Evolutionary conservation across 306 rosid genomes (phyloP), one percentile per base, ranked within the genome.

Genomic region (apple (Malus domestica)): DNA sequence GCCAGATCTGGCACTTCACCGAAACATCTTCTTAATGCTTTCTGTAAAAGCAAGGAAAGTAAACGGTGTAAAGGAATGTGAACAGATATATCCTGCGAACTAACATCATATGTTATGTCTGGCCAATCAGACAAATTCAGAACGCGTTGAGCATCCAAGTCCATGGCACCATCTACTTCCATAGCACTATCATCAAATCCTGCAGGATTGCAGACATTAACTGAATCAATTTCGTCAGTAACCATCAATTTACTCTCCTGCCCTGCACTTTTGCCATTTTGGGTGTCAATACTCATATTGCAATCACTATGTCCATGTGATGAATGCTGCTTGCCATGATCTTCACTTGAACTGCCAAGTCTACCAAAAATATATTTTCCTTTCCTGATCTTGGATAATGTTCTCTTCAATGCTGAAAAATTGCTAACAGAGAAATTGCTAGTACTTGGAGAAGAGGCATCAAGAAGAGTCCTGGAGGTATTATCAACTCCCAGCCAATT

Each of bases 31-130:
- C 81, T 83, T 85, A 90, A 78, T 74, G 92, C 86, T 85, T 80
- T 92, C 75, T 88, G 97, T 71, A 96, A 82, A 73, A 96, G 85
- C 93, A 93, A 80, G 68, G 99, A 91, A 73, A 96, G 90, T 59
- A 96, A 83, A 42, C 98, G 89, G 80, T 96, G 99, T 70, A 96
- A 87, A 2, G 97, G 98, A 77, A 87, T 82, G 87, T 96, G 99
- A 76, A 90, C 79, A 58, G 98, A 96, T 77, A 96, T 81, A 72
- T 90, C 96, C 84, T 90, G 97, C 1, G 80, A 89, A 80, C 97
- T 96, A 83, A 89, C 97, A 86, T 96, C 93, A 81, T 89, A 90
- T 35, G 73, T 80, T 87, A 92, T 93, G 29, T 87, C 87, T 27
- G 97, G 97, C 99, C 99, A 96, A 82, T 88, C 93, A 63, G 97